Base-by-base conservation (phyloP, 1,284 basidiomycete genomes). In the Naganishia liquefaciens region DNA sequence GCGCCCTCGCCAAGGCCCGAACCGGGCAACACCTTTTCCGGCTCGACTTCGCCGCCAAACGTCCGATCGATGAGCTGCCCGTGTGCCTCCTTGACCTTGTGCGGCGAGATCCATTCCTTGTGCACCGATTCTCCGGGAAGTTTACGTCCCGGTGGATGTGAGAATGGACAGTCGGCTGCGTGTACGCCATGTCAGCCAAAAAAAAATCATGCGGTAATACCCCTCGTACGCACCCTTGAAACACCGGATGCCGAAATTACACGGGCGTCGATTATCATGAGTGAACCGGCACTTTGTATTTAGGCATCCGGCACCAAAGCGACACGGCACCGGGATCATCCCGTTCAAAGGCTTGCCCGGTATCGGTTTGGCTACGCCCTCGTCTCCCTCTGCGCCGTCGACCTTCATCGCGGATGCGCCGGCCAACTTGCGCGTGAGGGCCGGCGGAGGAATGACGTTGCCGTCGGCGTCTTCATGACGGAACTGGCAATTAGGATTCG, bases 401-500 rank as follows among this genome's bases (percentile, higher is more conserved):
- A 47, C 57, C 27, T 65, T 58, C 51, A 64, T 61, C 19, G 27
- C 64, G n/a, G 37, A 51, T 5, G 53, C 25, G 0, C 27, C 44
- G 0, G 23, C 49, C n/a, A 25, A 42, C 37, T 52, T 57, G 10
- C 60, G 51, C 7, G 76, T 68, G 27, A 76, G 72, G 4, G 78
- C 78, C 0, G 78, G 78, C 6, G 78, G 75, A 5, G 78, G 74
- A 55, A 79, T 75, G 2, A 71, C 63, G 63, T 79, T 77, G n/a
- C 79, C 79, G 19, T 72, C 50, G 3, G 72, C 75, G 67, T 80
- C 77, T 66, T 77, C 75, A 65, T 80, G 79, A 43, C 77, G 73
- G 73, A 73, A 80, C 33, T 73, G 72, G 68, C 79, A 80, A 6
- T 77, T 62, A 0, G 78, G 76, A 69, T 79, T 79, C 28, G 73